Percentiles rank a stretch among this genome's conserved stretches.
Evolutionary conservation across 768 basidiomycete species (phyloP).

Genomic region (Lentinula detonsa): DNA sequence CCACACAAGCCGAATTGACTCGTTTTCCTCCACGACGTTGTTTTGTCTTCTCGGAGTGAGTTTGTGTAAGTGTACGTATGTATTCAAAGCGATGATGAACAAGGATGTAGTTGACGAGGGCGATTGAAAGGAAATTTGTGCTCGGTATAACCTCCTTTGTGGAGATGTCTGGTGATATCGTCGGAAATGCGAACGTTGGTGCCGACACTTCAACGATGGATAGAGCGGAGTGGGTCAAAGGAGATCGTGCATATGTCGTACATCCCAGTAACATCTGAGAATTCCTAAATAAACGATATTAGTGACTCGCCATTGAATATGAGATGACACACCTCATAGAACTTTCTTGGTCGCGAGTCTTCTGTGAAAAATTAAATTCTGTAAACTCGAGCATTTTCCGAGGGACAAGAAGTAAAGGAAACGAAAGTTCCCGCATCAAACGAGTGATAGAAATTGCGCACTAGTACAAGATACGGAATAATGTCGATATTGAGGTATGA

Average conservation of each 20-base stretch:
- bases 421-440: conserved; percentile 3
- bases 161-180: not conserved
- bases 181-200: not conserved
- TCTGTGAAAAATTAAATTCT: not conserved
- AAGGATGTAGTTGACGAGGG: not conserved
- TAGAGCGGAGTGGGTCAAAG: conserved; percentile 2
- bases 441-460: conserved; percentile 2
- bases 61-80: not conserved
- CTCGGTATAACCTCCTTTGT: not conserved
- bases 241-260: not conserved
- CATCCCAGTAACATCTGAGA: not conserved
- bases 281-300: not conserved
- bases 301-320: not conserved
- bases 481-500: conserved; percentile 2
- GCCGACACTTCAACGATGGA: conserved; percentile 1
- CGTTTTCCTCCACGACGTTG: not conserved
- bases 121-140: not conserved
- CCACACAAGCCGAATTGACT: not conserved
- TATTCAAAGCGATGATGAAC: not conserved
- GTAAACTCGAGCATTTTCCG: not conserved
- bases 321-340: not conserved
- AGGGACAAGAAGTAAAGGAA: not conserved
- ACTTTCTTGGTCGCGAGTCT: not conserved
- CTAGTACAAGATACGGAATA: not conserved
- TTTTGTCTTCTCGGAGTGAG: not conserved